Base-by-base conservation (phyloP, 257 asterid genomes). In the Solanum tarijense region DNA sequence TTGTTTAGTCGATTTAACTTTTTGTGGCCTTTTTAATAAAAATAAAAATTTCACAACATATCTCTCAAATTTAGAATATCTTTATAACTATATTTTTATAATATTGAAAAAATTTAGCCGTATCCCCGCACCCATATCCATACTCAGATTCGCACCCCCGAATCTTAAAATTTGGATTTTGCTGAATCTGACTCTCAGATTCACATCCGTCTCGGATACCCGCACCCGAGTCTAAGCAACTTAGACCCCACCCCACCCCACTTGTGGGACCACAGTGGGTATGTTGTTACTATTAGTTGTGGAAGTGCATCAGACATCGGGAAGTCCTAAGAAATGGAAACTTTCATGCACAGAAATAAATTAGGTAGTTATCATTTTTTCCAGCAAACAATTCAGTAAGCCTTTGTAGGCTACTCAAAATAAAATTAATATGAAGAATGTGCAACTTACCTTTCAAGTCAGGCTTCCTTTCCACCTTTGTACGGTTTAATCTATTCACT, bases 391-490 rank as follows among this genome's bases (percentile, higher is more conserved):
- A 81, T 75, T 75, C 32, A 39, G 23, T 78, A 12, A 23, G 60
- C 23, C 32, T 23, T 76, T 12, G 62, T 41, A 75, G 60, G n/a
- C n/a, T 75, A 75, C 83, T 73, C 79, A 36, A 3, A n/a, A 78
- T 78, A 78, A 78, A 78, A 39, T 7, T 39, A 25, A 39, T 39
- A 29, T 52, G 21, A 21, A 82, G 86, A 82, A 46, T 48, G 86
- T 48, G 71, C 46, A 48, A 41, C 75, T 86, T 52, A 96, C 99
- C 99, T 94, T 95, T 96, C n/a, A 96, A 89, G 92, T 97, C 99
- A 10, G 98, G 98, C 48, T 85, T 95, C 87, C 96, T 94, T 91
- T 97, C 99, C 90, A 97, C 99, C 91, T 97, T 97, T 88, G 99
- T 95, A 90, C 94, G 93, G 98, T 96, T 96, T 88, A 97, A 93